Evolutionary conservation across 2,329 filamentous ascomycete genomes (phyloP), one percentile per base, ranked within the genome.

Genomic region (Cladosporium sphaerospermum): DNA sequence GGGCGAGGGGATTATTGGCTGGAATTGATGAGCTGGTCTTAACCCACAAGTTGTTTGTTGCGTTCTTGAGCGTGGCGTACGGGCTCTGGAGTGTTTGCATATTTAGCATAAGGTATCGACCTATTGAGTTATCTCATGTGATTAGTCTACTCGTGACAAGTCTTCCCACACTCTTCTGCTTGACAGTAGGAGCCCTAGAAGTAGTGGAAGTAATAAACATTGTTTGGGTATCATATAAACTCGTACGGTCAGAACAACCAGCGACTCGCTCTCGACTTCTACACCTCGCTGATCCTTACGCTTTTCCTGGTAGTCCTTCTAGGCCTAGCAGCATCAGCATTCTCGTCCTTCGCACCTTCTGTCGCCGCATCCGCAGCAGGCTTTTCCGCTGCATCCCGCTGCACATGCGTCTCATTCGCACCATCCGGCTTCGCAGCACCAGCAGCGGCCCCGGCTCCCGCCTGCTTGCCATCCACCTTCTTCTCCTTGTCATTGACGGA

Each of bases 201-300:
- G 5, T 28, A 28, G 23, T 5, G 23, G 23, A 28, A 28, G 23
- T 28, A 28, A 28, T 28, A 28, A 28, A 28, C 23, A 7, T 28
- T 28, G 7, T 5, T 28, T 28, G 23, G 23, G 23, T 28, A 28
- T 28, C 23, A 28, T 28, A 28, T 28, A 28, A 28, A 7, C 23
- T 28, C 23, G 23, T 28, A 28, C 23, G 23, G 4, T 28, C 23
- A 28, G 23, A 28, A 28, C 7, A 7, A 28, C 23, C 23, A 7
- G 23, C 23, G 23, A 28, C 23, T 28, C 16, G 16, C 16, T 18
- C 16, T 18, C 16, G 16, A 18, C 16, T 18, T 18, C 60, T 46
- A 65, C 19, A 47, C 61, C 45, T 66, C 64, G 50, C 61, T 66
- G 39, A 67, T 66, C 32, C 65, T 60, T 10, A 66, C 63, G 50